Evolutionary conservation across 306 rosid genomes (phyloP).

Genomic region (apple (Malus domestica)): DNA sequence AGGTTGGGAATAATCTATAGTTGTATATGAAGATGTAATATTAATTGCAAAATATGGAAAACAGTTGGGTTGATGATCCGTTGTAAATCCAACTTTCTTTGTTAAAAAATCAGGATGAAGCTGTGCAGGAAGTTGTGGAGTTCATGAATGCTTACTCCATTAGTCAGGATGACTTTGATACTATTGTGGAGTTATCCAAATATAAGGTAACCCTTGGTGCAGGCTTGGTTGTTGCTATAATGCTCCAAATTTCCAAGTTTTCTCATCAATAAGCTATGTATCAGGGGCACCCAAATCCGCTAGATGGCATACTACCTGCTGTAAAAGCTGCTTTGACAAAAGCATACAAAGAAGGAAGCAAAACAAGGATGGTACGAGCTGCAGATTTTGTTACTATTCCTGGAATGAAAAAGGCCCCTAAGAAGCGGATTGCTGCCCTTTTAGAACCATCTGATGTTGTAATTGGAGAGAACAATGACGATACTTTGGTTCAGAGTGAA

Average conservation of each 20-base stretch:
- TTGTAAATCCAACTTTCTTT: constrained; percentile 12
- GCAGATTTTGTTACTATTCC: constrained; percentile 65
- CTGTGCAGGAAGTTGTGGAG: constrained; percentile 72
- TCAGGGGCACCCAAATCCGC: constrained; percentile 78
- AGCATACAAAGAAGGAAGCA: constrained; percentile 82
- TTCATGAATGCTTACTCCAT: constrained; percentile 83
- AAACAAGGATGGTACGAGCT: constrained; percentile 55
- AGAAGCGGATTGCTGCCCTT: constrained; percentile 83
- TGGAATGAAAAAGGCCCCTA: constrained; percentile 72
- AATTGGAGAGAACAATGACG: constrained; percentile 44
- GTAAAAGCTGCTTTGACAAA: constrained; percentile 83
- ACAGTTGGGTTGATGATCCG: neutral
- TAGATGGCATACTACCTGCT: constrained; percentile 64
- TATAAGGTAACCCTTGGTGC: constrained; percentile 52
- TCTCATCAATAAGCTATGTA: constrained; percentile 7
- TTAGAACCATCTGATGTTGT: constrained; percentile 64
- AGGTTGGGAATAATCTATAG: constrained; percentile 44
- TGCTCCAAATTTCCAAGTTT: constrained; percentile 7
- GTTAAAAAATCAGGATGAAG: constrained; percentile 64
- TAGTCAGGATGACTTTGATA: constrained; percentile 77
- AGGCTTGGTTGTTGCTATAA: neutral
- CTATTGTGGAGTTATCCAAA: constrained; percentile 78
- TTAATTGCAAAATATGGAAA: neutral
- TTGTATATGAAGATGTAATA: neutral
- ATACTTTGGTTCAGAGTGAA: constrained; percentile 45